A percentile compares a stretch with the other conserved stretches of the same genome.
Evolutionary conservation across 1,284 basidiomycete genomes (phyloP).

Genomic region (Ceratobasidium sp.): DNA sequence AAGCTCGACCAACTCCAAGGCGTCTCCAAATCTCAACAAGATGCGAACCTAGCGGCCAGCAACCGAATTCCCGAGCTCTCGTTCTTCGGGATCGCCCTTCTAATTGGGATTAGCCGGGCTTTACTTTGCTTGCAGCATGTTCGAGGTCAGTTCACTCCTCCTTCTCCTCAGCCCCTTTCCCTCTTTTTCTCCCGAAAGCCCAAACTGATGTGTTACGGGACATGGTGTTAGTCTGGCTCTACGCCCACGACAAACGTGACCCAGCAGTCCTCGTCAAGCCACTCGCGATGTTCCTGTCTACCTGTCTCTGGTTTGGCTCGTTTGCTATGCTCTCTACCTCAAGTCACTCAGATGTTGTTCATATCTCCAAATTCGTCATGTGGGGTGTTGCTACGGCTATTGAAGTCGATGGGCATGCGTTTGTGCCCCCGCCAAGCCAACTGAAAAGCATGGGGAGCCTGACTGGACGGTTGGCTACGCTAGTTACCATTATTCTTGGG

Average conservation of each 20-base stretch:
- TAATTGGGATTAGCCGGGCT: conserved; percentile 21
- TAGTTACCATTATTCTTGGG: conserved; percentile 42
- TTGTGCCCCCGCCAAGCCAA: conserved; percentile 25
- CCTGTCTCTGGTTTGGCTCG: conserved; percentile 31
- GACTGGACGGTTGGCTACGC: conserved; percentile 26
- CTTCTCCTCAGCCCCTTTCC: no score
- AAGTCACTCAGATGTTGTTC: not conserved
- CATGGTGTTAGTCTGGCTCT: conserved; percentile 38
- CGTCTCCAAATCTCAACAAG: not conserved
- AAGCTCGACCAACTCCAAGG: not conserved
- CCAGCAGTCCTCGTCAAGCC: conserved; percentile 27
- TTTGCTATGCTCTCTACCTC: conserved; percentile 13
- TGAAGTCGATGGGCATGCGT: conserved; percentile 34
- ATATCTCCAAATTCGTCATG: conserved; percentile 36
- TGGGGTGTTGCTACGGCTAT: conserved; percentile 35
- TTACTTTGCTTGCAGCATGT: conserved; percentile 25
- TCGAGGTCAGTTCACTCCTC: not conserved
- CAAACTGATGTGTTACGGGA: no score
- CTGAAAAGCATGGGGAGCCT: conserved; percentile 37
- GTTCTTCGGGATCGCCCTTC: conserved; percentile 31
- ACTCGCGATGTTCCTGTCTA: conserved; percentile 19
- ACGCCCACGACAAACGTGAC: conserved; percentile 34
- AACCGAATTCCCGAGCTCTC: conserved; percentile 8
- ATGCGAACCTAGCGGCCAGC: not conserved
- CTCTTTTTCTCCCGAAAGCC: no score